Evolutionary conservation across 495 filamentous ascomycete genomes (phyloP).

Genomic region (Arthonia radiata): DNA sequence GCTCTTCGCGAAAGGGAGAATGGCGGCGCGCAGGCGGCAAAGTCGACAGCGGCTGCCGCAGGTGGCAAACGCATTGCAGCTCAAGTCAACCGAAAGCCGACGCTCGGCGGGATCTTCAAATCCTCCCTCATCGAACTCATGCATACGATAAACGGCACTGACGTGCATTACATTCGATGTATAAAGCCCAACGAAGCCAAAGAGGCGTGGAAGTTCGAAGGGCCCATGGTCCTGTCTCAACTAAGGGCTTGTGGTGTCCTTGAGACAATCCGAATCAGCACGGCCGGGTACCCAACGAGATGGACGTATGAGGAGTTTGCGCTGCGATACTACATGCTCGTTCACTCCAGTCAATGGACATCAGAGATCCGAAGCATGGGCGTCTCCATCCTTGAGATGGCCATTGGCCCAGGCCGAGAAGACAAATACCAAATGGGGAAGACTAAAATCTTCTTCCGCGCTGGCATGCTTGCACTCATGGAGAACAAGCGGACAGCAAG

Average conservation of each 20-base stretch:
- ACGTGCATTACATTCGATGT: constrained; percentile 97
- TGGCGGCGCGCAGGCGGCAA: constrained; percentile 39
- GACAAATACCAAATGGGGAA: constrained; percentile 93
- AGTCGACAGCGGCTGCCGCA: constrained; percentile 26
- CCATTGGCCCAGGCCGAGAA: constrained; percentile 37
- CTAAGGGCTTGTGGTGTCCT: constrained; percentile 95
- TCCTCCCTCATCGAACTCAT: constrained; percentile 95
- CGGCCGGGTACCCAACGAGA: constrained; percentile 86
- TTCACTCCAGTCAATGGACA: constrained; percentile 76
- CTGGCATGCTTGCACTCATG: constrained; percentile 93
- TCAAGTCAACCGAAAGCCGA: constrained; percentile 86
- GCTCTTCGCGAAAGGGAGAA: constrained; percentile 73
- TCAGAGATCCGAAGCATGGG: constrained; percentile 85
- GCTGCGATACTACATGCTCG: constrained; percentile 92
- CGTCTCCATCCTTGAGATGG: constrained; percentile 68
- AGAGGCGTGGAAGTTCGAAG: constrained; percentile 92
- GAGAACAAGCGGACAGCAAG: constrained; percentile 78
- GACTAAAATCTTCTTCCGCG: constrained; percentile 97
- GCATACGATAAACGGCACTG: constrained; percentile 88
- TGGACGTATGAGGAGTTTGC: constrained; percentile 99
- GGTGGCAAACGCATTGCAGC: constrained; percentile 67
- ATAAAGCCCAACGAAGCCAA: constrained; percentile 99
- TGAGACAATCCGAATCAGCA: constrained; percentile 94
- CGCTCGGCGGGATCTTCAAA: constrained; percentile 94
- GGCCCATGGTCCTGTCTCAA: constrained; percentile 95